A percentile compares a stretch with the other conserved stretches of the same genome.
Evolutionary conservation across 495 filamentous ascomycete genomes (phyloP).

Genomic region (Pyrenula aspistea): DNA sequence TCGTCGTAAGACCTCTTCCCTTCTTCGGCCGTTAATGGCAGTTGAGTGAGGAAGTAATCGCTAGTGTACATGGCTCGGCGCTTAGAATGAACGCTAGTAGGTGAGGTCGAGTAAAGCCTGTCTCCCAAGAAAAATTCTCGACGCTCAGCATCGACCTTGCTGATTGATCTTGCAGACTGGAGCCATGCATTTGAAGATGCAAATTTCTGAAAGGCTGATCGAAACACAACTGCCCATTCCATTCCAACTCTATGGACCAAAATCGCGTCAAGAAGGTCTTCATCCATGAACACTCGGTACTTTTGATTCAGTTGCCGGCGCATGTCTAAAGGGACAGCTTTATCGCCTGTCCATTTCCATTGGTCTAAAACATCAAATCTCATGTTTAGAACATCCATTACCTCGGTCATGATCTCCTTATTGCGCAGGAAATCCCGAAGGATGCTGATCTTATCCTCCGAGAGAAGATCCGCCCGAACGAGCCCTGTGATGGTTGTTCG

Average conservation of each 20-base stretch:
- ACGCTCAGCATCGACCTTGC: constrained; percentile 29
- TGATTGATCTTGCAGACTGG: constrained; percentile 20
- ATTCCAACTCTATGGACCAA: constrained; percentile 54
- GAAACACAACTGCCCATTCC: constrained; percentile 46
- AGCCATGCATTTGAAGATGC: constrained; percentile 21
- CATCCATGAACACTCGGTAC: constrained; percentile 52
- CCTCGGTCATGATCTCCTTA: constrained; percentile 40
- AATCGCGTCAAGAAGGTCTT: constrained; percentile 53
- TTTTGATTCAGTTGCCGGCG: constrained; percentile 50
- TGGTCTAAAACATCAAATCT: constrained; percentile 41
- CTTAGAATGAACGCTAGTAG: constrained; percentile 16
- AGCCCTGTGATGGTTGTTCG: constrained; percentile 42
- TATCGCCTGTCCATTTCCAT: constrained; percentile 46
- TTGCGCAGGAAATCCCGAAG: constrained; percentile 49
- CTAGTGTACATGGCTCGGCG: constrained; percentile 27
- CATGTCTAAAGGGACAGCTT: constrained; percentile 42
- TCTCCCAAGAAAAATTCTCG: constrained; percentile 35
- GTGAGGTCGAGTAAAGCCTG: background rate
- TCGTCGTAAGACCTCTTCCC: constrained; percentile 18
- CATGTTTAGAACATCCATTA: constrained; percentile 60
- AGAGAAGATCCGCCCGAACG: constrained; percentile 41
- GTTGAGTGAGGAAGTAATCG: constrained; percentile 44
- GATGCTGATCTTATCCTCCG: constrained; percentile 43
- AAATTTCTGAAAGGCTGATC: constrained; percentile 17
- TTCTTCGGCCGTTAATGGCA: constrained; percentile 17